Evolutionary conservation across 805 yeast genomes (phyloP).

Genomic region (Candida peoriensis): DNA sequence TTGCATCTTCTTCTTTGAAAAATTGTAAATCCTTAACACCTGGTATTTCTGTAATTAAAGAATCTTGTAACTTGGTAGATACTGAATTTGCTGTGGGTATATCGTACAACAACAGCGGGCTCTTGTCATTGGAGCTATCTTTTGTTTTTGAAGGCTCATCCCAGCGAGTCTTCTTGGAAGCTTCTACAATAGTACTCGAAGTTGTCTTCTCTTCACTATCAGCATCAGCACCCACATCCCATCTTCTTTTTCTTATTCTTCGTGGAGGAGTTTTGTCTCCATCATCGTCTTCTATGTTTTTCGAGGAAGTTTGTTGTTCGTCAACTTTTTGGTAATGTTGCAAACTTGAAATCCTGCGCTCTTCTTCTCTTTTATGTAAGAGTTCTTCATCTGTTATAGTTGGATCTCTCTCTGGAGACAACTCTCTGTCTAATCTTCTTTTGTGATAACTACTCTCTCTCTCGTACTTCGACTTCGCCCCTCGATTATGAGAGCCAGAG

Average conservation of each 20-base stretch:
- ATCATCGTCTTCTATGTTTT: not conserved
- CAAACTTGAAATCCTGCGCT: too few species aligned
- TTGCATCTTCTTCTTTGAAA: conserved; percentile 67
- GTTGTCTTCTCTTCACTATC: conserved; percentile 1
- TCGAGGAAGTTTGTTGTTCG: conserved; percentile 13
- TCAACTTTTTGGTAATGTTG: conserved; percentile 33
- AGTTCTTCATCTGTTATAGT: conserved; percentile 36
- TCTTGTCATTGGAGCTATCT: not conserved
- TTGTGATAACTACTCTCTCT: conserved; percentile 46
- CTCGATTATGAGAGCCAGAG: conserved; percentile 23
- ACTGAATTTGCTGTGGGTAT: conserved; percentile 46
- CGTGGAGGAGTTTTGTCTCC: conserved; percentile 26
- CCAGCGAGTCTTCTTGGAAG: conserved; percentile 17
- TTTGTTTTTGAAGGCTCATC: conserved; percentile 2
- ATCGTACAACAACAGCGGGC: conserved; percentile 37
- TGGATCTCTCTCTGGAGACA: conserved; percentile 27
- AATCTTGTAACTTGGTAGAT: conserved; percentile 26
- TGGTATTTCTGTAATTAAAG: conserved; percentile 51
- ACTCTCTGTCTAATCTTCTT: conserved; percentile 29
- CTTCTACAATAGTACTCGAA: too few species aligned
- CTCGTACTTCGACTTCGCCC: conserved; percentile 26
- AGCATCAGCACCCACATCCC: conserved; percentile 16
- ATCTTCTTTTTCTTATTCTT: conserved; percentile 18
- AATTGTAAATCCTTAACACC: conserved; percentile 61
- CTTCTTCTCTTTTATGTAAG: conserved; percentile 37